phyloP scores from a whole-genome alignment of 1,139 yeast species.

The Williopsis jadinii region DNA sequence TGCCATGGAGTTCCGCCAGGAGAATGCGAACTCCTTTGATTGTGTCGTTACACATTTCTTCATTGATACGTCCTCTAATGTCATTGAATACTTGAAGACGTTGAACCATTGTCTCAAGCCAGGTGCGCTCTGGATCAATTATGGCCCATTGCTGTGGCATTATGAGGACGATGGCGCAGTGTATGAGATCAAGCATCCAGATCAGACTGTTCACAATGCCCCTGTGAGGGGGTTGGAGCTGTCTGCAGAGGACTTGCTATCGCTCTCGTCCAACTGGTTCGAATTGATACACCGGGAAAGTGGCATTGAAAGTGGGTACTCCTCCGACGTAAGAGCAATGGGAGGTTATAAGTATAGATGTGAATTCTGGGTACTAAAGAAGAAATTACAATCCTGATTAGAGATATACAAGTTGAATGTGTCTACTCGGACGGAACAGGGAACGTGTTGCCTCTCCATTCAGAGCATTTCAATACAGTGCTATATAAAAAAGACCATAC shows the following conservation, averaged over 20 bases:
- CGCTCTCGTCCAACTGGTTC: constrained; percentile 40
- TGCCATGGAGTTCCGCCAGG: constrained; percentile 36
- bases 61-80: constrained; percentile 70
- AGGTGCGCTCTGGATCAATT: constrained; percentile 67
- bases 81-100: constrained; percentile 60
- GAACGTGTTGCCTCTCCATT: no score
- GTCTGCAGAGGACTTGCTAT: constrained; percentile 50
- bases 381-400: constrained; percentile 8
- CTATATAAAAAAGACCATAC: no score
- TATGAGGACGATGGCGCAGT: constrained; percentile 48
- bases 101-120: constrained; percentile 44
- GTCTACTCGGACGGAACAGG: no score
- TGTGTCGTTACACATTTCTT: constrained; percentile 68
- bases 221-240: constrained; percentile 57
- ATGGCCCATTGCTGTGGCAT: constrained; percentile 87
- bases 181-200: constrained; percentile 20
- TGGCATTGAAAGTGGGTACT: constrained; percentile 46
- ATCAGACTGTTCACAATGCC: constrained; percentile 25
- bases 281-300: constrained; percentile 31
- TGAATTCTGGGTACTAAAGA: constrained; percentile 64
- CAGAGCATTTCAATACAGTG: no score
- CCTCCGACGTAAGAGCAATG: constrained; percentile 45
- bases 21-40: constrained; percentile 38
- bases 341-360: constrained; percentile 58
- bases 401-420: no score